phyloP scores from a whole-genome alignment of 352 stramenopile genomes.

The Pythium coloratum region DNA sequence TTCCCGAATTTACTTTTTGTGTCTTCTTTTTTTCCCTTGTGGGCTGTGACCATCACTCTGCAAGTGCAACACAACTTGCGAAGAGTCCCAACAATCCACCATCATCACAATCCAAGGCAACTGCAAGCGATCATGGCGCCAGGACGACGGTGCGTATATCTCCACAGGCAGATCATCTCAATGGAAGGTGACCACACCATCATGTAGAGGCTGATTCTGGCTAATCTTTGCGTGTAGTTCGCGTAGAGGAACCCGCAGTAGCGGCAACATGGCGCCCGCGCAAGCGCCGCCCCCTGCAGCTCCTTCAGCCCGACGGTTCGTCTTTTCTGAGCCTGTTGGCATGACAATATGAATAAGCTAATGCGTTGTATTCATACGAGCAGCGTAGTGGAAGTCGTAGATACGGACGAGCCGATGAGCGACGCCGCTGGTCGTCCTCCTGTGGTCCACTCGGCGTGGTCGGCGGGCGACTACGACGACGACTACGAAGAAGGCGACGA shows the following conservation, averaged over 20 bases:
- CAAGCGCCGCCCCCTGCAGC: not conserved
- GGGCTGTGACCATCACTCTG: slow-evolving; percentile 6
- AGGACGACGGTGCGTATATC: slow-evolving; percentile 3
- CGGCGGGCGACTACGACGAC: not conserved
- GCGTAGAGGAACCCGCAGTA: not conserved
- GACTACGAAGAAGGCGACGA: not conserved
- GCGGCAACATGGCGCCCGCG: not conserved
- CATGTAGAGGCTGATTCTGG: not conserved
- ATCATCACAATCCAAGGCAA: not conserved
- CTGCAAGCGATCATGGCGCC: not conserved
- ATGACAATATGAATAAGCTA: not conserved
- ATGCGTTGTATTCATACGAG: not conserved
- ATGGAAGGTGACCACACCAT: not conserved
- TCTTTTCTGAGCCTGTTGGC: not conserved
- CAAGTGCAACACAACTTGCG: slow-evolving; percentile 1
- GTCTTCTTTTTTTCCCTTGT: slow-evolving; percentile 1
- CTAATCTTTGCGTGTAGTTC: not conserved
- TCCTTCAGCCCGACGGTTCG: not conserved
- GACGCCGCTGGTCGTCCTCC: not conserved
- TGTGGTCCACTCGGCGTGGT: not conserved
- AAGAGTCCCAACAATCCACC: not conserved
- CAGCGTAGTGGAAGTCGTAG: not conserved
- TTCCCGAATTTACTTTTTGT: not conserved
- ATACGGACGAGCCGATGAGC: slow-evolving; percentile 6
- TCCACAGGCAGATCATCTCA: not conserved